Conservation (phyloP, 2,329 filamentous ascomycete genomes). For the Lojkania enalia region DNA sequence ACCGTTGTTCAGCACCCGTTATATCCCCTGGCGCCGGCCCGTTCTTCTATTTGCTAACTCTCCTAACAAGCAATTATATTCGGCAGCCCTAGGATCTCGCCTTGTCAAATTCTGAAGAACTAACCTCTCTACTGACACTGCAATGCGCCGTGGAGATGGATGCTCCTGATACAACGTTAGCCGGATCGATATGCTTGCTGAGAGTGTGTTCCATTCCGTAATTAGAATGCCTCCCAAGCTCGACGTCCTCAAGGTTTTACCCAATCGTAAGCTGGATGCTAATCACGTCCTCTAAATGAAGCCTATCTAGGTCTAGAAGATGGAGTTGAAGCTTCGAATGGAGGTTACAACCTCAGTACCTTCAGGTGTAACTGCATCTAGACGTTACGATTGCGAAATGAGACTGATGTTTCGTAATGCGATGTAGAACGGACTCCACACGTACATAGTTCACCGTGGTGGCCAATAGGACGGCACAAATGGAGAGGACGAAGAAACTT, state of each 20-base stretch:
- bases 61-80: no score
- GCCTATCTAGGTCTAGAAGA: slow-evolving; percentile 4
- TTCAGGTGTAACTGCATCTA: slow-evolving; percentile 12
- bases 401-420: slow-evolving; percentile 11
- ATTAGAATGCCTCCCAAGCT: slow-evolving; percentile 12
- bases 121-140: slow-evolving; percentile 11
- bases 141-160: slow-evolving; percentile 11
- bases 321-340: slow-evolving; percentile 10
- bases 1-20: no score
- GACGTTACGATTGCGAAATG: slow-evolving; percentile 14
- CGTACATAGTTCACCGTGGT: no score
- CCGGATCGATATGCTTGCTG: slow-evolving; percentile 12
- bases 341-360: slow-evolving; percentile 14
- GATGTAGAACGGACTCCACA: slow-evolving; percentile 12
- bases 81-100: no score
- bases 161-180: slow-evolving; percentile 8
- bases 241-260: slow-evolving; percentile 8
- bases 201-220: no score
- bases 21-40: no score
- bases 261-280: slow-evolving; percentile 12
- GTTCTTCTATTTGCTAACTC: no score
- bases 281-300: slow-evolving; percentile 13
- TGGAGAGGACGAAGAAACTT: no score
- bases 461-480: slow-evolving; percentile 14
- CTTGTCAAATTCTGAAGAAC: slow-evolving; percentile 6